phyloP scores from a whole-genome alignment of 345 rosid genomes.

The Eucalyptus erythrocorys region DNA sequence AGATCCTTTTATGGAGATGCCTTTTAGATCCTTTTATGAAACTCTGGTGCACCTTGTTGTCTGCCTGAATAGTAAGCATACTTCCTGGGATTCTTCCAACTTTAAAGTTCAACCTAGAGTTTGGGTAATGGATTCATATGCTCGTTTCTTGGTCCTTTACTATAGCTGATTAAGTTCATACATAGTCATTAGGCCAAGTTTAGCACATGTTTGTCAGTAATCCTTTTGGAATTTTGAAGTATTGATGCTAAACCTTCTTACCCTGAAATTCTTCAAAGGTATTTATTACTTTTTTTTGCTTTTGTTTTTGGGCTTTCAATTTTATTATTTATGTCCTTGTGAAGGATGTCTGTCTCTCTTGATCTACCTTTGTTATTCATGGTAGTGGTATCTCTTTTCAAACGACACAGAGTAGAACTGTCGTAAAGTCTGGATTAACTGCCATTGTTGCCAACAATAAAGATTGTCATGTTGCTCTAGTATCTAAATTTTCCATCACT shows the following conservation, averaged over 20 bases:
- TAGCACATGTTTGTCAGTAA: neutral
- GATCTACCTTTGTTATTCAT: neutral
- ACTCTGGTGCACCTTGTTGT: neutral
- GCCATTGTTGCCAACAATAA: neutral
- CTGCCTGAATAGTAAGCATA: neutral
- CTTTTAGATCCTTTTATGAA: neutral
- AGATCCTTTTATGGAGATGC: no score
- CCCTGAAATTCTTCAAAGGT: neutral
- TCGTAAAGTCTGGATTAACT: neutral
- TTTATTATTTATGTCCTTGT: neutral
- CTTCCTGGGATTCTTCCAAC: neutral
- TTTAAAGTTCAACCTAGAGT: neutral
- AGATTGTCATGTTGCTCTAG: neutral
- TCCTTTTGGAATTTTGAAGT: neutral
- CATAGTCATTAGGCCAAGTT: neutral
- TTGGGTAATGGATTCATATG: neutral
- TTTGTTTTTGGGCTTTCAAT: neutral
- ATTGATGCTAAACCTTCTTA: neutral
- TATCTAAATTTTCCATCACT: neutral
- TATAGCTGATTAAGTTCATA: neutral
- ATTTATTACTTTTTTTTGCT: neutral
- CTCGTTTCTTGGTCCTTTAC: neutral
- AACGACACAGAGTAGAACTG: neutral
- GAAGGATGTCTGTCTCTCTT: neutral
- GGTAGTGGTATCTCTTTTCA: neutral